Conservation (phyloP, 768 basidiomycete genomes). For the Suillus ampliporus region DNA sequence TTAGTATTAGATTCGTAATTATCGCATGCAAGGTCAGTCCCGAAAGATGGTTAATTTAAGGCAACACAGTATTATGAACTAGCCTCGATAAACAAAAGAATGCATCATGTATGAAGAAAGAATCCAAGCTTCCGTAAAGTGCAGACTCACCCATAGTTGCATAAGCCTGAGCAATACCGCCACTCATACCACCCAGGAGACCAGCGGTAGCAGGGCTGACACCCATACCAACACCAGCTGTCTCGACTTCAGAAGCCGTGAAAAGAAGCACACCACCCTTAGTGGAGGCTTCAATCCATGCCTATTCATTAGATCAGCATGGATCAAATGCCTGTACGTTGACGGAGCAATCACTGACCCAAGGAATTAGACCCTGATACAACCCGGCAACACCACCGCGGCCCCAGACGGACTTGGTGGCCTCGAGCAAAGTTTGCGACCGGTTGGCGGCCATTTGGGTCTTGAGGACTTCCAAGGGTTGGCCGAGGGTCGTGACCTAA, state of each 20-base stretch:
- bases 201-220: constrained; percentile 84
- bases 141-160: constrained; percentile 94
- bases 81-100: constrained; percentile 21
- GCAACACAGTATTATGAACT: constrained; percentile 24
- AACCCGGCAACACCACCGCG: constrained; percentile 90
- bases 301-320: constrained; percentile 50
- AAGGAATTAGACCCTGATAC: constrained; percentile 98
- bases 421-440: constrained; percentile 87
- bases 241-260: constrained; percentile 94
- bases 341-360: constrained; percentile 60
- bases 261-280: constrained; percentile 97
- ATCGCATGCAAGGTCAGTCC: constrained; percentile 8
- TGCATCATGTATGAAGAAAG: constrained; percentile 22
- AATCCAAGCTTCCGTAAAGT: not conserved
- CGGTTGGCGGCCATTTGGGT: constrained; percentile 99
- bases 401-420: constrained; percentile 85
- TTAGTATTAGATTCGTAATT: constrained; percentile 14
- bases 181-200: constrained; percentile 95
- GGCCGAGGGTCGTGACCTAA: constrained; percentile 96
- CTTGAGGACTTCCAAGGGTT: constrained; percentile 97
- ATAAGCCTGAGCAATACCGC: constrained; percentile 97
- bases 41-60: constrained; percentile 20
- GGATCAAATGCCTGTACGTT: not conserved
- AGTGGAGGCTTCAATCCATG: constrained; percentile 99
- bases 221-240: constrained; percentile 63